Evolutionary conservation across 306 rosid genomes (phyloP), one percentile per base, ranked within the genome.

Genomic region (Dalbergia cochinchinensis): DNA sequence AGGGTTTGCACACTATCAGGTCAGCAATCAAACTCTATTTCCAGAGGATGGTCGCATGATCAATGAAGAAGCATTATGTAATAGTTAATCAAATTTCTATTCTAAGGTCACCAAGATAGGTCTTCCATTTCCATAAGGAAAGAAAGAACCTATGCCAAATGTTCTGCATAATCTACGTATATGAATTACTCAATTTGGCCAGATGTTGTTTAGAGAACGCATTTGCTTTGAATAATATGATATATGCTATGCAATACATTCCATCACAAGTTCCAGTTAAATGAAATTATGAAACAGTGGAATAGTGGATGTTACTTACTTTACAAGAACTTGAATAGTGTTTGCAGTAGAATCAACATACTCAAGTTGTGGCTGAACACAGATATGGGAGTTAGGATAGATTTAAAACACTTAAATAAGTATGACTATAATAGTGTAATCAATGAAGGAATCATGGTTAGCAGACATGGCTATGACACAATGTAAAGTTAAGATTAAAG

Each of bases 331-430:
- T 81, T 89, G 87, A 67, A 93, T 78, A n/a, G 92, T 73, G 87
- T 78, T 85, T 80, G 88, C 16, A 50, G 57, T 55, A 61, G 87
- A 65, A 80, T 67, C 89, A 10, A 71, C 83, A 74, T 63, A 77
- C 64, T 73, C 90, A 35, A 95, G 86, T 60, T 85, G 79, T 59
- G 98, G 99, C 99, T 92, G 95, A 83, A 80, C 63, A 66, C 55
- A 89, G 79, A 76, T 51, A 69, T 50, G 72, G 22, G 72, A 65
- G 45, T 82, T 61, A 58, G 87, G 48, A 75, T 45, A 51, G 44
- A 53, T 10, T 16, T 69, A 26, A 42, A 42, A 42, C 48, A 42
- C 50, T 16, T 31, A 48, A 73, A 77, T 15, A 22, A 59, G 69
- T 44, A 81, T 59, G 14, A 51, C 58, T 51, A 48, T 11, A 13